Evolutionary conservation across 2,329 filamentous ascomycete species (phyloP).

Genomic region (Penicillium sp.): DNA sequence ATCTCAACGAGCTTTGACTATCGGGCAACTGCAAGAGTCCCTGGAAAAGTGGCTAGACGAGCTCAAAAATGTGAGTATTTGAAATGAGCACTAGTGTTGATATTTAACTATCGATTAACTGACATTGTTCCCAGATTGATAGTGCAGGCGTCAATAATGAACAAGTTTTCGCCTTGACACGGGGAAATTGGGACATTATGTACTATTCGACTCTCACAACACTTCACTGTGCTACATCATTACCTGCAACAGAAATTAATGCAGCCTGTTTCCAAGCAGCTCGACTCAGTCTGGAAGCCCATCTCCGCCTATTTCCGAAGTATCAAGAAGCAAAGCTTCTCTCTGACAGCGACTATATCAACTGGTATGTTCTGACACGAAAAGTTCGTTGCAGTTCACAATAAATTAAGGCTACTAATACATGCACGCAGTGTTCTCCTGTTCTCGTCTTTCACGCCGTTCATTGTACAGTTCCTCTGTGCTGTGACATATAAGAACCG

Average conservation of each 20-base stretch:
- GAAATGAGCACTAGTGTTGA: background rate
- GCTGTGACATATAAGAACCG: constrained; percentile 18
- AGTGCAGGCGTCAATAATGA: constrained; percentile 8
- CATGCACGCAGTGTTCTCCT: constrained; percentile 22
- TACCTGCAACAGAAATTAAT: constrained; percentile 12
- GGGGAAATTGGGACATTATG: constrained; percentile 22
- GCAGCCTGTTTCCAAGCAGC: constrained; percentile 21
- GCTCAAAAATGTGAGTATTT: background rate
- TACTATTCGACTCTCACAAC: constrained; percentile 22
- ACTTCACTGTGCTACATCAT: constrained; percentile 16
- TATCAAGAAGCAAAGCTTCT: constrained; percentile 10
- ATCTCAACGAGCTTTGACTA: constrained; percentile 5
- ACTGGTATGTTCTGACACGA: constrained; percentile 16
- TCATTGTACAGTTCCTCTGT: constrained; percentile 29
- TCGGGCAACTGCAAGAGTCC: constrained; percentile 9
- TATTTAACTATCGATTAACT: background rate
- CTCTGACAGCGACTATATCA: constrained; percentile 21
- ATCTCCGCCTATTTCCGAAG: constrained; percentile 17
- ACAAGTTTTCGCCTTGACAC: constrained; percentile 13
- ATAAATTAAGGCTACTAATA: background rate
- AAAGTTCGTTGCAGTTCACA: background rate
- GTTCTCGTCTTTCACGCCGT: constrained; percentile 25
- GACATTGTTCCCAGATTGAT: constrained; percentile 11
- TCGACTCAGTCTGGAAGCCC: constrained; percentile 17
- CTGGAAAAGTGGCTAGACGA: constrained; percentile 12